A percentile compares a stretch with the other conserved stretches of the same genome.
These are phyloP conservation scores for Zasmidium citrigriseum DNA, from an alignment of 2,329 filamentous ascomycete genomes.

Conservation along the genomic window DNA sequence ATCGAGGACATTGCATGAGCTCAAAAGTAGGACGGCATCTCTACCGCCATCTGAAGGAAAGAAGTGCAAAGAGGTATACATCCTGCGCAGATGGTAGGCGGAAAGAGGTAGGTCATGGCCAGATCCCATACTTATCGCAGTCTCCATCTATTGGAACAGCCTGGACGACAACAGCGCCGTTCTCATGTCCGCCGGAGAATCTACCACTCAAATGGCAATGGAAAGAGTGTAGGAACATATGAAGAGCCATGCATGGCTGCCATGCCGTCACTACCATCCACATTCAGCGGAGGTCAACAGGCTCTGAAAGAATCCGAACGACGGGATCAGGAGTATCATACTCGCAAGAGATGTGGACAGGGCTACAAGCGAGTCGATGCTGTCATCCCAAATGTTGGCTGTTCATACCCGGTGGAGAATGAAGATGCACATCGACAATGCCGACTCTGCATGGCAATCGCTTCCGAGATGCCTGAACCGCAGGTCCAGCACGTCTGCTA, in stretches of 20 bases:
- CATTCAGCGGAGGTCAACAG: constrained; percentile 35
- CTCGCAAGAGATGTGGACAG: constrained; percentile 32
- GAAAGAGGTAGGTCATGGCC: too few relatives aligned
- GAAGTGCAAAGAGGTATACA: too few relatives aligned
- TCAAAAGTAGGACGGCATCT: neutral
- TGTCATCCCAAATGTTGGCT: constrained; percentile 41
- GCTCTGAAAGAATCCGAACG: constrained; percentile 30
- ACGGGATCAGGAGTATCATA: constrained; percentile 38
- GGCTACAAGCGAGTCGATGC: constrained; percentile 41
- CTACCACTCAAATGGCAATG: too few relatives aligned
- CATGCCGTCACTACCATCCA: constrained; percentile 38
- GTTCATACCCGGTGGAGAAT: constrained; percentile 39
- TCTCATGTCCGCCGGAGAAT: too few relatives aligned
- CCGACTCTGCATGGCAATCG: constrained; percentile 42
- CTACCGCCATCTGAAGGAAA: too few relatives aligned
- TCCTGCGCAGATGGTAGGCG: too few relatives aligned
- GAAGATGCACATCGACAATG: constrained; percentile 42
- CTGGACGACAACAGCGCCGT: too few relatives aligned
- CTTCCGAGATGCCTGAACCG: constrained; percentile 38
- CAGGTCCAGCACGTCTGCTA: constrained; percentile 41
- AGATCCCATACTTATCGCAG: too few relatives aligned
- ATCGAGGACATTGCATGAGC: neutral
- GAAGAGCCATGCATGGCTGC: constrained; percentile 34
- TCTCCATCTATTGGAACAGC: too few relatives aligned
- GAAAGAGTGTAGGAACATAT: constrained; percentile 34